These are phyloP conservation scores for Neopestalotiopsis sp. DNA, from an alignment of 2,329 filamentous ascomycete genomes.

Conservation along the genomic window DNA sequence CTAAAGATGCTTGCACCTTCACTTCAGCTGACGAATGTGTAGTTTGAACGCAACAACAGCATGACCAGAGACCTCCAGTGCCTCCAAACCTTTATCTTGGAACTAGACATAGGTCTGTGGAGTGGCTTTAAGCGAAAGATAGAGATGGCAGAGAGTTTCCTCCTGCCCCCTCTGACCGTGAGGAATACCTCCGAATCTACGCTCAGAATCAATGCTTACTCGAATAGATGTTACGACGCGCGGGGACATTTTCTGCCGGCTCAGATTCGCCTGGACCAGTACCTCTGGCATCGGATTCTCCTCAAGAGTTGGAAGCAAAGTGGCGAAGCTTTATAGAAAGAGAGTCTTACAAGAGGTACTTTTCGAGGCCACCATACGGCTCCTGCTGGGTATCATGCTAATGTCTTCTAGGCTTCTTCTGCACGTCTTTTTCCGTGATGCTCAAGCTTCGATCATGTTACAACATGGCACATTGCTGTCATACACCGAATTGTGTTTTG, in stretches of 20 bases:
- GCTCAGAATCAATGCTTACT: slow-evolving; percentile 18
- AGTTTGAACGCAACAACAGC: slow-evolving; percentile 55
- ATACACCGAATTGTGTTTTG: slow-evolving; percentile 32
- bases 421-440: slow-evolving; percentile 33
- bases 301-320: slow-evolving; percentile 30
- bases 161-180: slow-evolving; percentile 56
- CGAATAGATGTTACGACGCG: slow-evolving; percentile 55
- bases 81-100: slow-evolving; percentile 55
- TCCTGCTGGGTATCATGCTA: background rate
- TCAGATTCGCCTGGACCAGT: slow-evolving; percentile 27
- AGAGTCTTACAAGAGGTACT: slow-evolving; percentile 35
- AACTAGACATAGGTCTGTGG: slow-evolving; percentile 61
- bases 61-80: slow-evolving; percentile 56
- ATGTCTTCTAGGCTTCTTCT: slow-evolving; percentile 28
- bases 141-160: slow-evolving; percentile 64
- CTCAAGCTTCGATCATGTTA: slow-evolving; percentile 30
- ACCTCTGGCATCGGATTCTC: slow-evolving; percentile 28
- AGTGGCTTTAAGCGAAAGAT: slow-evolving; percentile 64
- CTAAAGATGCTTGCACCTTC: slow-evolving; percentile 28
- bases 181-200: background rate
- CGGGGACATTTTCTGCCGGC: slow-evolving; percentile 34
- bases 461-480: slow-evolving; percentile 31
- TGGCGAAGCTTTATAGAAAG: slow-evolving; percentile 33
- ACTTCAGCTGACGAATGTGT: slow-evolving; percentile 19
- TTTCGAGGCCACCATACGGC: background rate